Base-by-base conservation (phyloP, 352 stramenopile species). In the Pythium grandisporangium region DNA sequence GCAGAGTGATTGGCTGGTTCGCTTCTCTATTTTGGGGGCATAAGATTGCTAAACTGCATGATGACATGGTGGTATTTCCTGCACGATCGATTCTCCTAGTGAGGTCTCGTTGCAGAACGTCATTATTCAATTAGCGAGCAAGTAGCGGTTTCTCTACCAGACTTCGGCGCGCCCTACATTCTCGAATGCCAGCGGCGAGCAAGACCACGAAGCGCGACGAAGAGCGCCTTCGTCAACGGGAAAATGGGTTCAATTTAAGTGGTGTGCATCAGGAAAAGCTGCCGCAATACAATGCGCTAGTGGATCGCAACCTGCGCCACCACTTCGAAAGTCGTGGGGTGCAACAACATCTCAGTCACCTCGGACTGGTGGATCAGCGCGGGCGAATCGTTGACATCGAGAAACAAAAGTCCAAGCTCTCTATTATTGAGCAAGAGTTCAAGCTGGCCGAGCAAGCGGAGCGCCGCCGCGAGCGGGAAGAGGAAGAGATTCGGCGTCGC, bases 401-500 rank as follows among this genome's bases (percentile, higher is more conserved):
- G 21, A 86, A 88, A 46, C 78, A 95, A 34, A 93, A 91, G 53
- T 65, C 70, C 6, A 95, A 96, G 51, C 61, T 96, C 16, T 75
- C 79, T 34, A 96, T 96, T 33, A 93, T 96, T 40, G 84, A 96
- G 60, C 83, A 95, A 53, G 85, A 96, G 48, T 95, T 96, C 55
- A 85, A 84, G 38, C 53, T 85, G 30, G 87, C 85, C 0, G 85
- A 96, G 53, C 72, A 84, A 27, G 63, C 62, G 5, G 82, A 96
- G 45, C 52, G 67, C 12, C 65, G 66, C 32, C 68, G 74, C 14
- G 62, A 85, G 33, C 73, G 69, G 17, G 87, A 96, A 43, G 87
- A 95, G 40, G 66, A 91, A 17, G 80, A 95, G 42, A 77, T 95
- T 42, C 75, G 79, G 22, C 74, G 86, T 21, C 78, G 83, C 17